Conservation (phyloP, 2,329 filamentous ascomycete species). For the Xylaria sp. region DNA sequence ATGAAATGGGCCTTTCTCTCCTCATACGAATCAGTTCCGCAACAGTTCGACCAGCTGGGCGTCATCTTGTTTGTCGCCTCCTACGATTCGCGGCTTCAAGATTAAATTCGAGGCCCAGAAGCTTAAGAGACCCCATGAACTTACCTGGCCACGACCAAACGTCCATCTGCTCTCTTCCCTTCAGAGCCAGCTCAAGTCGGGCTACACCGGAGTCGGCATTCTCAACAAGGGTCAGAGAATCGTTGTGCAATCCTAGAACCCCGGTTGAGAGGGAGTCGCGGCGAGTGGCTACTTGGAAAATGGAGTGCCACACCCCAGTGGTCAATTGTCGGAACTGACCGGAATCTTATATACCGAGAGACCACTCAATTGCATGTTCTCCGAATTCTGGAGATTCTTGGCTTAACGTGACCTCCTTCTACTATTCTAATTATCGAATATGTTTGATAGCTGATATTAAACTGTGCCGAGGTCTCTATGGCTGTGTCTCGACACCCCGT, state of each 20-base stretch:
- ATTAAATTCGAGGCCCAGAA: neutral
- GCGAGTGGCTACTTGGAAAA: neutral
- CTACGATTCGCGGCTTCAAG: neutral
- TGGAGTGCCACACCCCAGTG: neutral
- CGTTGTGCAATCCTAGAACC: neutral
- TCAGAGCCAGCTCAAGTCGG: too few species aligned
- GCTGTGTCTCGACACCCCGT: too few species aligned
- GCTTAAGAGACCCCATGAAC: neutral
- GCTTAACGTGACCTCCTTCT: neutral
- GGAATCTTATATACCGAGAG: neutral
- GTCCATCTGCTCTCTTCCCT: too few species aligned
- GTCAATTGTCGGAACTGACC: neutral
- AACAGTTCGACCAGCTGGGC: neutral
- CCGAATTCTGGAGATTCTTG: neutral
- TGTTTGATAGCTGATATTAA: neutral
- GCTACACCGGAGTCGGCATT: neutral
- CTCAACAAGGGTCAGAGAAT: neutral
- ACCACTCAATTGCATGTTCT: neutral
- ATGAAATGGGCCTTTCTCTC: neutral
- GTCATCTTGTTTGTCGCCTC: neutral
- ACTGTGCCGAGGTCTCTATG: too few species aligned
- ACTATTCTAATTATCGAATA: neutral
- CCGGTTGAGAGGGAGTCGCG: neutral
- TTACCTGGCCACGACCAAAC: neutral
- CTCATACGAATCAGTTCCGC: neutral